Evolutionary conservation across 495 filamentous ascomycete species (phyloP).

Genomic region (Poronia punctata): DNA sequence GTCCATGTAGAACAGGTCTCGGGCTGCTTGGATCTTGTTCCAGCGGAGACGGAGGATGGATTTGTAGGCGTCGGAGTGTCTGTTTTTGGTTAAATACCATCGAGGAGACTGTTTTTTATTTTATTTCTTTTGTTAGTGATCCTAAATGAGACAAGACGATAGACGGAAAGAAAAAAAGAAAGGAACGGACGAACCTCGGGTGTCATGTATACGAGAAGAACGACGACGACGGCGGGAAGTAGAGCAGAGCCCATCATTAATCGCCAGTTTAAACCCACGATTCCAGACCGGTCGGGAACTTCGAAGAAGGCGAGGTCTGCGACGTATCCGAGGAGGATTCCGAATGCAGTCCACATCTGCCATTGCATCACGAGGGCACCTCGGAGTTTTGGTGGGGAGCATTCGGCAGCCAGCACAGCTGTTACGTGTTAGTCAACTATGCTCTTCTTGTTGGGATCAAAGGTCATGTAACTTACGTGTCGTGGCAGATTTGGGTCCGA

Average conservation of each 20-base stretch:
- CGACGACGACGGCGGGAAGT: slow-evolving; percentile 66
- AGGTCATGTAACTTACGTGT: slow-evolving; percentile 34
- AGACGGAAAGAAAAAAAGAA: too few relatives aligned
- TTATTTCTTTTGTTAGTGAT: slow-evolving; percentile 6
- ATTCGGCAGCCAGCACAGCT: slow-evolving; percentile 68
- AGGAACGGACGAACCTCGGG: slow-evolving; percentile 56
- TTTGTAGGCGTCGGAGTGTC: slow-evolving; percentile 58
- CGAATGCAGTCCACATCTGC: slow-evolving; percentile 86
- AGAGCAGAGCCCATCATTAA: slow-evolving; percentile 77
- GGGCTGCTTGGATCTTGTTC: slow-evolving; percentile 67
- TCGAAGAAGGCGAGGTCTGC: slow-evolving; percentile 66
- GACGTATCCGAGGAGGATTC: slow-evolving; percentile 71
- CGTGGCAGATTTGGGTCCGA: slow-evolving; percentile 75
- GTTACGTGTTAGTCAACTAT: neutral
- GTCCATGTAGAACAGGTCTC: slow-evolving; percentile 79
- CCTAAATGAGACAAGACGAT: too few relatives aligned
- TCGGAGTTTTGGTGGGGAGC: slow-evolving; percentile 61
- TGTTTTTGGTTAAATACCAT: slow-evolving; percentile 70
- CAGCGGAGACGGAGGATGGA: slow-evolving; percentile 60
- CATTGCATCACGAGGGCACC: slow-evolving; percentile 65
- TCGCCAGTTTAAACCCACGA: slow-evolving; percentile 69
- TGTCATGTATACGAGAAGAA: slow-evolving; percentile 61
- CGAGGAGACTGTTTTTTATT: slow-evolving; percentile 39
- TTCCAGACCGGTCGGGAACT: slow-evolving; percentile 46
- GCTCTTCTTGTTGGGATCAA: neutral